Evolutionary conservation across 2,329 filamentous ascomycete species (phyloP).

Genomic region (Aspergillus puulaauensis): DNA sequence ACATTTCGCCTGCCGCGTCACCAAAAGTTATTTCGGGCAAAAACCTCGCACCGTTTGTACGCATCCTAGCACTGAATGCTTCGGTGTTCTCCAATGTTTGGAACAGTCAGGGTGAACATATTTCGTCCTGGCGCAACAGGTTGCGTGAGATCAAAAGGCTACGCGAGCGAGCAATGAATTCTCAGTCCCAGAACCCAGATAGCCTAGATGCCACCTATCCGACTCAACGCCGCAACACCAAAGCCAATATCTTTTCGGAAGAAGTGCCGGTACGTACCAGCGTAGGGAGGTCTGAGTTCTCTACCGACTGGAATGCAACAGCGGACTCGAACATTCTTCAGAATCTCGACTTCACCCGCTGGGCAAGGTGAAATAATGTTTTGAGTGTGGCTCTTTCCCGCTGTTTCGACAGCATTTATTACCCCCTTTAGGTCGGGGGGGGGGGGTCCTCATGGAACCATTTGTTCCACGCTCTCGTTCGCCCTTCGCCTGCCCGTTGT

Average conservation of each 20-base stretch:
- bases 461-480: background rate
- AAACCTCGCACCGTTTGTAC: slow-evolving; percentile 80
- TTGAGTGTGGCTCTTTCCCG: background rate
- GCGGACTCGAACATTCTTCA: slow-evolving; percentile 39
- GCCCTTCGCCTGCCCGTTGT: background rate
- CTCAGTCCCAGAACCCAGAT: slow-evolving; percentile 29
- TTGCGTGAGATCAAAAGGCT: slow-evolving; percentile 81
- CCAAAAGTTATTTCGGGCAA: slow-evolving; percentile 84
- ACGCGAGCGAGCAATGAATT: slow-evolving; percentile 56
- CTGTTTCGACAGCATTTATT: background rate
- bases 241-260: slow-evolving; percentile 38
- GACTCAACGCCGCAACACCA: slow-evolving; percentile 37
- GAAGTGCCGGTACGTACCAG: slow-evolving; percentile 31
- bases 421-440: background rate
- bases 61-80: slow-evolving; percentile 86
- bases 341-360: slow-evolving; percentile 44
- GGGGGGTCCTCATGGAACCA: background rate
- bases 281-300: slow-evolving; percentile 35
- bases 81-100: slow-evolving; percentile 94
- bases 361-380: slow-evolving; percentile 33
- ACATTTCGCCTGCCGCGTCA: slow-evolving; percentile 84
- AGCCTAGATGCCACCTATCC: slow-evolving; percentile 32
- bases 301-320: slow-evolving; percentile 38
- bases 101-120: slow-evolving; percentile 71
- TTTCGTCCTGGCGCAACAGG: slow-evolving; percentile 86